Base-by-base conservation (phyloP, 176 grass and related monocot genomes). In the Bonia amplexicaulis region DNA sequence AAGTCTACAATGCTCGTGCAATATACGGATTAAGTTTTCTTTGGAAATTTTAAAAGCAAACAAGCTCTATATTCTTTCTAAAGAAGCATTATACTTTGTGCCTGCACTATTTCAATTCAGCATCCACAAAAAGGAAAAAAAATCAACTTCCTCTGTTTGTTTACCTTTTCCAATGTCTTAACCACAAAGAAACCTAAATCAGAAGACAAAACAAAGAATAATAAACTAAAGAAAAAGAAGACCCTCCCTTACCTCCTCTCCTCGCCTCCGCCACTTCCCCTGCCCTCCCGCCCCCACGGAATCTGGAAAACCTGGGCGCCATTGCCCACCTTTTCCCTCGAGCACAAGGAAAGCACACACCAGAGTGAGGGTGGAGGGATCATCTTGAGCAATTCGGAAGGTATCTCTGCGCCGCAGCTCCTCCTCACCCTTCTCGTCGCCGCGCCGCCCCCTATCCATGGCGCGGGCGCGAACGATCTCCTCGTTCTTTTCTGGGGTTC, bases 231-330 rank as follows among this genome's bases (percentile, higher is more conserved):
- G 54, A 51, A 39, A 33, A 33, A 33, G 31, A 12, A 5, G 84
- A 27, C 22, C 89, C 74, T 72, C 53, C 83, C 27, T 17, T 17
- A 66, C 85, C 29, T 71, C 72, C 66, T 23, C 57, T 84, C 76
- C 63, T 73, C 83, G 83, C 65, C 87, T 80, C 85, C 61, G 57
- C 83, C 81, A 62, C 77, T 80, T 83, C 64, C 70, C 64, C 65
- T 80, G 26, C 51, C 46, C 78, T 77, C 73, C 84, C 81, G 83
- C 68, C 87, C 90, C 90, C 93, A 94, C 90, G 69, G 92, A 92
- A 84, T 82, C 90, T 90, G 90, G 87, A 75, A 53, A 74, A 23
- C 74, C 84, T 59, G 69, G 85, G 81, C 70, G 81, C 81, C 89
- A 75, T 90, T 80, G 85, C 89, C 85, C 0, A 58, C 74, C 80